Base-by-base conservation (phyloP, 768 basidiomycete genomes). In the Pleurotus sapidus region DNA sequence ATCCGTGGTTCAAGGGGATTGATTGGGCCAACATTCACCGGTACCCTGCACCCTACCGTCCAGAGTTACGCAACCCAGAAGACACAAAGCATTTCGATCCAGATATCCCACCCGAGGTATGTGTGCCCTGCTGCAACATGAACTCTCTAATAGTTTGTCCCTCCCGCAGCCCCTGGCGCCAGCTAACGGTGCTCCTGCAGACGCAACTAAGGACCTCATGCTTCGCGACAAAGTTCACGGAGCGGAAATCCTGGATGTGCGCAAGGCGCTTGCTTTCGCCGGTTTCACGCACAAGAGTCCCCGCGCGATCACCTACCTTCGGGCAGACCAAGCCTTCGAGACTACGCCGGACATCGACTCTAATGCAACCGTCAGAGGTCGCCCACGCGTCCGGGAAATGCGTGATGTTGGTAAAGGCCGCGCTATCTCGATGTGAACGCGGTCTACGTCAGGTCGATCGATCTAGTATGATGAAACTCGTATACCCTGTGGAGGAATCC, bases 11-110 rank as follows among this genome's bases (percentile, higher is more conserved):
- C 78, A 81, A 78, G 60, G 93, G 90, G 27, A 87, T 97, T 60
- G 93, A 98, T 67, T 98, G 90, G 89, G 76, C 79, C 46, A 90
- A 89, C 65, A 88, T 98, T 38, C 93, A 95, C 70, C 80, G 80
- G 50, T 87, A 87, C 67, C 79, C 83, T 55, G 91, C 95, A 9
- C 95, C 95, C 14, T 98, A 95, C 78, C 85, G 83, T 59, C 97
- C 96, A 27, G 87, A 94, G 60, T 82, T 99, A 58, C 75, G 68
- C 27, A 77, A 84, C 61, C 88, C 91, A 24, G 91, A 89, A 65
- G 95, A 98, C 70, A 98, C 96, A 14, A 81, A 86, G 59, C 95
- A 99, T 72, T 98, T 99, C 62, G 95, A 98, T 71, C 85, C 89
- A 54, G 93, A 96, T 70, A 98, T 97, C 65, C 92, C 92, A 18